phyloP scores from a whole-genome alignment of 1,284 basidiomycete genomes.

The Phylloporus gajari region DNA sequence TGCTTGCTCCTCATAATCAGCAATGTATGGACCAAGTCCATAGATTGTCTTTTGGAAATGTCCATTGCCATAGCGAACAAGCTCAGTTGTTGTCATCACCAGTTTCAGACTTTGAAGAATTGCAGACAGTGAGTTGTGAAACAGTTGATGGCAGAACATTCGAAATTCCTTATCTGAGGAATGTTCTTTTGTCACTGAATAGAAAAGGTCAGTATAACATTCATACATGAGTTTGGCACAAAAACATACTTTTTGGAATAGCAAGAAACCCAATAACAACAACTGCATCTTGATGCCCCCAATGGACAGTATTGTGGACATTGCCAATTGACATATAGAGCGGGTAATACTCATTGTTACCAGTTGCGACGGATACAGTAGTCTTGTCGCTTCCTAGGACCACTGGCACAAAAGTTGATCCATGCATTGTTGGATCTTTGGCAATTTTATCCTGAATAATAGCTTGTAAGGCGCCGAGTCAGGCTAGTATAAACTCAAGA shows the following conservation, averaged over 20 bases:
- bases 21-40: too few species aligned
- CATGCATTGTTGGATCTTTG: neutral
- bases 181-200: neutral
- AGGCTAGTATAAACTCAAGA: too few species aligned
- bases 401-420: slow-evolving; percentile 6
- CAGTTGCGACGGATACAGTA: slow-evolving; percentile 12
- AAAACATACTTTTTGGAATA: neutral
- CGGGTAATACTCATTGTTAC: slow-evolving; percentile 13
- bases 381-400: slow-evolving; percentile 20
- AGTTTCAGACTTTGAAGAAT: slow-evolving; percentile 23
- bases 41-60: too few species aligned
- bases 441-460: neutral
- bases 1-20: too few species aligned
- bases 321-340: slow-evolving; percentile 7
- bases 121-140: slow-evolving; percentile 14
- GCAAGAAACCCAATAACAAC: slow-evolving; percentile 1
- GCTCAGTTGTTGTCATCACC: too few species aligned
- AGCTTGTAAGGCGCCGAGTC: too few species aligned
- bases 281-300: neutral
- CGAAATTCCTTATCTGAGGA: slow-evolving; percentile 12
- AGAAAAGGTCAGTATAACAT: too few species aligned
- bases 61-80: too few species aligned
- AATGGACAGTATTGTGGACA: neutral
- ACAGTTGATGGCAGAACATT: slow-evolving; percentile 18
- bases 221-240: too few species aligned